A percentile compares a stretch with the other conserved stretches of the same genome.
Evolutionary conservation across 2,329 filamentous ascomycete species (phyloP).

Genomic region (Pyrenochaeta sp.): DNA sequence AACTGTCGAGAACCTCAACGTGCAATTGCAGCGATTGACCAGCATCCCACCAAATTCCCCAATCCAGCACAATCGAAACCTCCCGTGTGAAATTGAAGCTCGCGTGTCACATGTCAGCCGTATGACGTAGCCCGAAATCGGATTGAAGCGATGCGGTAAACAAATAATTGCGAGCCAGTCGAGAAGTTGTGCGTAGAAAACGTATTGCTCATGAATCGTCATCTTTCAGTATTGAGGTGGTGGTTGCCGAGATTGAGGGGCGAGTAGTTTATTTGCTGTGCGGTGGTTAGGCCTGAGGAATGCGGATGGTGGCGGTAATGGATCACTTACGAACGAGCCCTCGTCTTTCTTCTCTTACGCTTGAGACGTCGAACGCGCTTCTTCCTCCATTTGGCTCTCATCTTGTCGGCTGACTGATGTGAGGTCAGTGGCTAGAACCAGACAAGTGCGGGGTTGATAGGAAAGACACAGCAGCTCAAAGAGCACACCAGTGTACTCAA

Average conservation of each 20-base stretch:
- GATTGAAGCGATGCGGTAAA: conserved; percentile 29
- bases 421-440: conserved; percentile 37
- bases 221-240: conserved; percentile 41
- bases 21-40: conserved; percentile 38
- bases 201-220: conserved; percentile 37
- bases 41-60: conserved; percentile 38
- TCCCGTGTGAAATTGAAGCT: conserved; percentile 32
- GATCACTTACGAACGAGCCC: conserved; percentile 86
- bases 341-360: conserved; percentile 99
- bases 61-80: conserved; percentile 37
- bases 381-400: conserved; percentile 99
- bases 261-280: conserved; percentile 61
- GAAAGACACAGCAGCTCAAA: conserved; percentile 8
- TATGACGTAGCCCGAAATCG: conserved; percentile 34
- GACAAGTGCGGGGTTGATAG: conserved; percentile 17
- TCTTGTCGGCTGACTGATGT: conserved; percentile 58
- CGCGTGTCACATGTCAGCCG: conserved; percentile 34
- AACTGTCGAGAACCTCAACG: conserved; percentile 45
- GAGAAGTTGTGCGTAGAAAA: conserved; percentile 35
- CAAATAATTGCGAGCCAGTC: conserved; percentile 29
- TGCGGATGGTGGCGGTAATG: not conserved
- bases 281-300: conserved; percentile 15
- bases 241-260: conserved; percentile 50
- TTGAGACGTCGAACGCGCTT: conserved; percentile 99
- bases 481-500: conserved; percentile 26